A percentile compares a stretch with the other conserved stretches of the same genome.
Evolutionary conservation across 129 eudicot genomes (phyloP).

Genomic region (Lactuca sativa): DNA sequence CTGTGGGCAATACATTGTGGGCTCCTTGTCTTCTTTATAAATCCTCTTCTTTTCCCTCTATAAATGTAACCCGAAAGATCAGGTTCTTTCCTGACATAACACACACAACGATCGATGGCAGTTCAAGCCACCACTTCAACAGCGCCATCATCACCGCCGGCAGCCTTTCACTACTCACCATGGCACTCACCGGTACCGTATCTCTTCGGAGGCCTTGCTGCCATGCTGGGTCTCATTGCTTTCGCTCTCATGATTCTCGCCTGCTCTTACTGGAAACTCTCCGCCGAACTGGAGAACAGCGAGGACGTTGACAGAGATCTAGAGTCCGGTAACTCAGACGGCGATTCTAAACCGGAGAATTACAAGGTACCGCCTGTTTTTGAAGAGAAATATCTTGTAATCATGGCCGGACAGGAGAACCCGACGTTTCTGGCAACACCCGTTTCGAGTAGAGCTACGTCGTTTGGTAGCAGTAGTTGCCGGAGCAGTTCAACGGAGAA

Average conservation of each 20-base stretch:
- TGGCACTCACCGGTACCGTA: constrained; percentile 85
- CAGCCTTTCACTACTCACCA: constrained; percentile 36
- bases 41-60: background rate
- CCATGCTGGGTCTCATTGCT: constrained; percentile 65
- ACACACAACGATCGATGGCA: constrained; percentile 10
- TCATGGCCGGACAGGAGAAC: constrained; percentile 63
- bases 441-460: constrained; percentile 40
- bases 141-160: constrained; percentile 22
- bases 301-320: constrained; percentile 34
- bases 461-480: constrained; percentile 37
- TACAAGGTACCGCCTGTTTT: constrained; percentile 27
- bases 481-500: constrained; percentile 5
- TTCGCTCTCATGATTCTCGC: constrained; percentile 68
- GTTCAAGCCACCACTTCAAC: constrained; percentile 17
- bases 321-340: constrained; percentile 35
- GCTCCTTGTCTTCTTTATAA: background rate
- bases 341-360: constrained; percentile 13
- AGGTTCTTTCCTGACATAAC: background rate
- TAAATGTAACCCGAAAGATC: constrained; percentile 10
- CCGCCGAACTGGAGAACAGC: constrained; percentile 27
- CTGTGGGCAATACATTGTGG: background rate
- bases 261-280: constrained; percentile 70
- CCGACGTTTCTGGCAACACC: constrained; percentile 68
- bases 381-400: constrained; percentile 55
- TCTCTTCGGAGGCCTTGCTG: constrained; percentile 75